Evolutionary conservation across 2,329 filamentous ascomycete genomes (phyloP), one percentile per base, ranked within the genome.

Genomic region (Neocucurbitaria cava): DNA sequence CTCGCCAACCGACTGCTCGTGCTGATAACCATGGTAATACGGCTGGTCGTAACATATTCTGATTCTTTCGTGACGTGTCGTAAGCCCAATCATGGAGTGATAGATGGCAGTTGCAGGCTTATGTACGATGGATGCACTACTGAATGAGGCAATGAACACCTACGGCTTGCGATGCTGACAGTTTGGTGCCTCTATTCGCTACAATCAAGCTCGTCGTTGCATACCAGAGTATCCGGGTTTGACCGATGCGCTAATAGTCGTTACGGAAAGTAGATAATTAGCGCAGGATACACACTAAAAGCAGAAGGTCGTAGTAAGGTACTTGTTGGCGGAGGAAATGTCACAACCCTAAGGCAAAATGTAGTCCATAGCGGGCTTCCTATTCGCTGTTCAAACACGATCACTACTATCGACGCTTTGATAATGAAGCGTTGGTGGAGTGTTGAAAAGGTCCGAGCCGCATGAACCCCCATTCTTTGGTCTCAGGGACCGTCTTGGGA

Each of bases 311-410:
- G 21, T 33, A 35, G 15, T 8, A n/a, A 54, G 10, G 46, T 44
- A 43, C 43, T 45, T 28, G 49, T 53, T 49, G 49, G 52, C 40
- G 54, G 51, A 54, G 50, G 42, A 52, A 36, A 30, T 56, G 33
- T 40, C 43, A 46, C 41, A 62, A 59, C 55, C 59, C 56, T 50
- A 42, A 57, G 55, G 48, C 40, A 56, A 48, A 60, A 52, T 56
- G 42, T 52, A 13, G 46, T 46, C 28, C 50, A 36, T 35, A 33
- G 15, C 13, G 13, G 24, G 20, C 18, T 46, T 35, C 33, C 42
- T 26, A 63, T 61, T 61, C 40, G 58, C 24, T 40, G 33, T 6
- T 23, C 18, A 45, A 45, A 43, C 26, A 44, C 20, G 28, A 39
- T 15, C 28, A 42, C 10, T 5, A 3, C 5, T 5, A 20, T 18